Conservation (phyloP, 257 asterid genomes). For the Lycium ferocissimum region DNA sequence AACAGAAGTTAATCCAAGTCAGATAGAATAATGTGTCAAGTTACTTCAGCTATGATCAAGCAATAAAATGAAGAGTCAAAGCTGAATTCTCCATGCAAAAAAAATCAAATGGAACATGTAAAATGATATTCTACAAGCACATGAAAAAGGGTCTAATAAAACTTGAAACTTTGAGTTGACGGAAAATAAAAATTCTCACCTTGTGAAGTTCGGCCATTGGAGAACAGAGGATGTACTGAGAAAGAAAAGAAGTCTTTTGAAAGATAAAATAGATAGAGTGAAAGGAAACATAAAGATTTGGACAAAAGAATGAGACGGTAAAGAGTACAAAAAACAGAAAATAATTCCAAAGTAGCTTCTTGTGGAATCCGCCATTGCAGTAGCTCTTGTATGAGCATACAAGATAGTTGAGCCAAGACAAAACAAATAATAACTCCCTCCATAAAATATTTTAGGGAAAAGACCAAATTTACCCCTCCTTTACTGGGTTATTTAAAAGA, state of each 20-base stretch:
- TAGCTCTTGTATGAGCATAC: neutral
- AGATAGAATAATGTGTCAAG: too few relatives aligned
- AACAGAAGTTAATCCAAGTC: too few relatives aligned
- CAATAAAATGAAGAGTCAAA: too few relatives aligned
- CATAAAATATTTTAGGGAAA: neutral
- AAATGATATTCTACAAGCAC: neutral
- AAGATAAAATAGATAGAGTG: neutral
- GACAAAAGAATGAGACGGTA: neutral
- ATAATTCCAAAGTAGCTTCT: slow-evolving; percentile 12
- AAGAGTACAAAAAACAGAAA: neutral
- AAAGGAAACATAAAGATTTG: neutral
- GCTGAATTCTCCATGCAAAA: too few relatives aligned
- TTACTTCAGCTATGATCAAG: too few relatives aligned
- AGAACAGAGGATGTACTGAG: neutral
- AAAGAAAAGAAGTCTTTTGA: neutral
- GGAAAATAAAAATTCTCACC: neutral
- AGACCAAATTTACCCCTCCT: too few relatives aligned
- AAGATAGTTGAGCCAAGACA: neutral
- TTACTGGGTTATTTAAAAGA: too few relatives aligned
- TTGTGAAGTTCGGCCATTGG: slow-evolving; percentile 22
- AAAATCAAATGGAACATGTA: neutral
- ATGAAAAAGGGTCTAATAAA: neutral
- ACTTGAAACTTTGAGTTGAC: neutral
- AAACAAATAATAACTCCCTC: neutral
- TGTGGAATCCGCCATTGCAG: slow-evolving; percentile 24